Conservation (phyloP, 2,329 filamentous ascomycete genomes). For the Blastomyces gilchristii region DNA sequence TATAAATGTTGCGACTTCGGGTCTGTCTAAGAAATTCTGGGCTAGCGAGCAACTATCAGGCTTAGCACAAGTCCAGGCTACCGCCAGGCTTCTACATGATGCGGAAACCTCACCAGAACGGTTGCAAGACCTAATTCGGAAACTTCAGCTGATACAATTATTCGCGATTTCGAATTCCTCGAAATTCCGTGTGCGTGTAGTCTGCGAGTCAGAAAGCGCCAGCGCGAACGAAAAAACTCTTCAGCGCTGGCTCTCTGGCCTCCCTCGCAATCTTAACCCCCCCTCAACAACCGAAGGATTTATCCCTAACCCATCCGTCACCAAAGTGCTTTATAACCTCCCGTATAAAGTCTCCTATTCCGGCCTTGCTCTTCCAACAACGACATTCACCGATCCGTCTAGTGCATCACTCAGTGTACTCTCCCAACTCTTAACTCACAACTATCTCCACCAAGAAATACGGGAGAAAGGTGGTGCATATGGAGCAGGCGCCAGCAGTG, state of each 20-base stretch:
- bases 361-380: constrained; percentile 68
- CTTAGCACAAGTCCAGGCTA: constrained; percentile 79
- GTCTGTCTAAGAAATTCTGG: constrained; percentile 60
- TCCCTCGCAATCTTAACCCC: constrained; percentile 42
- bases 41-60: constrained; percentile 77
- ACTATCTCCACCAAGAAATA: constrained; percentile 93
- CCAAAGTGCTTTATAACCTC: constrained; percentile 80
- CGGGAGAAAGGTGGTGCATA: constrained; percentile 96
- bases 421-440: constrained; percentile 86
- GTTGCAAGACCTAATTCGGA: constrained; percentile 64
- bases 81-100: constrained; percentile 60
- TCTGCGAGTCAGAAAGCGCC: constrained; percentile 68
- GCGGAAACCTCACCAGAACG: constrained; percentile 59
- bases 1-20: constrained; percentile 70
- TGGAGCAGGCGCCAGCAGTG: constrained; percentile 78
- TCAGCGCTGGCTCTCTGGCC: constrained; percentile 55
- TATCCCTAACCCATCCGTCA: constrained; percentile 30
- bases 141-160: constrained; percentile 75
- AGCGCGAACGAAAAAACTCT: constrained; percentile 60
- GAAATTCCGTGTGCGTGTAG: constrained; percentile 68
- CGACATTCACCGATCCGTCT: constrained; percentile 65
- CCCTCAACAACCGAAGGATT: constrained; percentile 12
- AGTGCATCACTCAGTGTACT: constrained; percentile 79
- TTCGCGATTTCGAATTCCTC: constrained; percentile 60
- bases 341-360: constrained; percentile 98